Conservation (phyloP, 2,329 filamentous ascomycete genomes). For the Epichloe uncinata region DNA sequence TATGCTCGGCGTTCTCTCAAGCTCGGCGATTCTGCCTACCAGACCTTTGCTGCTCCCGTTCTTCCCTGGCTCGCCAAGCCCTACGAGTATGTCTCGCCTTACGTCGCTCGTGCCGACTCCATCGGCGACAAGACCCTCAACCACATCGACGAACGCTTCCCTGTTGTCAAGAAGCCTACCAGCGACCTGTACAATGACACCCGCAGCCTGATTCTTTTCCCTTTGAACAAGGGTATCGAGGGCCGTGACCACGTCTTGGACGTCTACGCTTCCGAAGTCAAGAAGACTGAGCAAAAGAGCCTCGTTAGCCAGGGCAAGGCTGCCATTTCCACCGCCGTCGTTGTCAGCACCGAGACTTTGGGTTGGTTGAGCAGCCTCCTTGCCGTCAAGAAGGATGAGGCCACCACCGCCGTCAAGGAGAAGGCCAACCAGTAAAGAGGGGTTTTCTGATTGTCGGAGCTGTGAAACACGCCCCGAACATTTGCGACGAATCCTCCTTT, state of each 20-base stretch:
- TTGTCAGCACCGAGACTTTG: constrained; percentile 53
- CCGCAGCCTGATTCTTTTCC: constrained; percentile 46
- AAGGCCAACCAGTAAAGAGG: constrained; percentile 29
- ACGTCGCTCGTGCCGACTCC: constrained; percentile 68
- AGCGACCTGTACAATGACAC: constrained; percentile 54
- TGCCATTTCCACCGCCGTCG: constrained; percentile 50
- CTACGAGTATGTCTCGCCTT: constrained; percentile 72
- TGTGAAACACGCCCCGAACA: background rate
- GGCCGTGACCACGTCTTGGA: constrained; percentile 47
- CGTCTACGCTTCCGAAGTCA: constrained; percentile 44
- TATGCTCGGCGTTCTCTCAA: constrained; percentile 74
- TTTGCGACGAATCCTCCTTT: no score
- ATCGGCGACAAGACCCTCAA: constrained; percentile 59
- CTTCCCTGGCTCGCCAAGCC: constrained; percentile 59
- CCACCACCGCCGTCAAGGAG: constrained; percentile 41
- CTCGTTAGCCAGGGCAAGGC: constrained; percentile 59
- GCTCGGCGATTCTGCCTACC: constrained; percentile 61
- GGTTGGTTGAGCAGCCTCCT: constrained; percentile 47
- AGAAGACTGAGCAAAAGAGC: constrained; percentile 51
- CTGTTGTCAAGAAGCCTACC: constrained; percentile 62
- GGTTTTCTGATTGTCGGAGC: background rate
- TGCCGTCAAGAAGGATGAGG: constrained; percentile 47
- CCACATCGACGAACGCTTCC: constrained; percentile 57
- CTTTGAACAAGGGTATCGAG: constrained; percentile 47
- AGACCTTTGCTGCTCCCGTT: constrained; percentile 63